Evolutionary conservation across 371 early-diverging fungal species (phyloP).

Genomic region (Mycotypha africana): DNA sequence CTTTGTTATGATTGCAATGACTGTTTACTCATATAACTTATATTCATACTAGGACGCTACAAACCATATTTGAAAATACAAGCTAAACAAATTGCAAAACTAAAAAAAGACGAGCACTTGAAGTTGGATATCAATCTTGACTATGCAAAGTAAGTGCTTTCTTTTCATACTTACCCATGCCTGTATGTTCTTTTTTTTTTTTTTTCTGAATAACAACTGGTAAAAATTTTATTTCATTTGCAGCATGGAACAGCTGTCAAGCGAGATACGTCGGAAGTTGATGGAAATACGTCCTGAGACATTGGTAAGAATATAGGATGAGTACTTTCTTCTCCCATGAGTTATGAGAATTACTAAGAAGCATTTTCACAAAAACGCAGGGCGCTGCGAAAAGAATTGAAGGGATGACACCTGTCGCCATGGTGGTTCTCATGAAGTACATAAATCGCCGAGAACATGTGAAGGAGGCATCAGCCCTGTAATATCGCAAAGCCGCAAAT

Average conservation of each 20-base stretch:
- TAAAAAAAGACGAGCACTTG: slow-evolving; percentile 66
- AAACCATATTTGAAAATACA: slow-evolving; percentile 68
- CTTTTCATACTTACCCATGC: too few relatives aligned
- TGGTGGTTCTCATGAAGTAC: slow-evolving; percentile 66
- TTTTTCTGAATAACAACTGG: background rate
- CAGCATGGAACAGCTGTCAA: slow-evolving; percentile 63
- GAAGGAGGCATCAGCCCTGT: slow-evolving; percentile 3
- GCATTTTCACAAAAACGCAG: slow-evolving; percentile 24
- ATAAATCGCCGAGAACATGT: too few relatives aligned
- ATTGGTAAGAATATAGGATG: slow-evolving; percentile 45
- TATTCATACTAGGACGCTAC: slow-evolving; percentile 48
- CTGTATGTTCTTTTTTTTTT: background rate
- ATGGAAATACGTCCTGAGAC: slow-evolving; percentile 65
- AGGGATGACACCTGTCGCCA: slow-evolving; percentile 75
- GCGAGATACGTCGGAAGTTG: slow-evolving; percentile 69
- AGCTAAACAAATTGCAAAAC: slow-evolving; percentile 51
- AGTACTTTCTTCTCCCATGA: too few relatives aligned
- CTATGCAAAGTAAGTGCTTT: slow-evolving; percentile 58
- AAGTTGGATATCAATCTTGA: slow-evolving; percentile 61
- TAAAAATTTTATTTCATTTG: background rate
- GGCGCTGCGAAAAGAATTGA: slow-evolving; percentile 84
- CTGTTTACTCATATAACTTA: background rate
- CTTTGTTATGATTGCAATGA: background rate
- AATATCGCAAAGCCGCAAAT: too few relatives aligned
- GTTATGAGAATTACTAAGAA: too few relatives aligned